Base-by-base conservation (phyloP, 257 asterid species). In the Thymus quinquecostatus region DNA sequence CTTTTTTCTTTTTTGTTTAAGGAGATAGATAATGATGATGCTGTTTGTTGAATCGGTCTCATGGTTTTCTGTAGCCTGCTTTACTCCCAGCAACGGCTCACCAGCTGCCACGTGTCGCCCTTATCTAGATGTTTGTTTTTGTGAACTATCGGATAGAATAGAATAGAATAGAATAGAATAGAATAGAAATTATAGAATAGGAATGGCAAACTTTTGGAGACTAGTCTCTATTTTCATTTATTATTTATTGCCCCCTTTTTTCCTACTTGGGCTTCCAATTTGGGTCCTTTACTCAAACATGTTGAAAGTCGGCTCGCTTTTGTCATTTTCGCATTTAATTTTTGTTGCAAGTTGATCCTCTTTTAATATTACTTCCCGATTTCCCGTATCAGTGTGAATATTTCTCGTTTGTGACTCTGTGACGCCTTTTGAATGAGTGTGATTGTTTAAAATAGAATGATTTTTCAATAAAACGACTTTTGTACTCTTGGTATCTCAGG, bases 51-150 rank as follows among this genome's bases (percentile, higher is more conserved):
- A 30, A 71, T 64, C 72, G 50, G 32, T 53, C 44, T 54, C 77
- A 62, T 71, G 69, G 76, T 51, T 65, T 65, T 66, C 13, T 6
- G 68, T 21, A 58, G 48, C 71, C 33, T 28, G 29, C 32, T 49
- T 6, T 4, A 21, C 55, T 4, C 21, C 8, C 5, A 32, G 32
- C 3, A 53, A 53, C 7, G 58, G 58, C 14, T 14, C 14, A 6
- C 14, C 30, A 5, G 57, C 32, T 21, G 58, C 58, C 58, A 53
- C 58, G 58, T 53, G 32, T 4, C 2, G 27, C 6, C 11, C 58
- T 53, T 53, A 53, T 53, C 58, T 53, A 53, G 4, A 6, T 53
- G 58, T 6, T 53, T 53, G 58, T 53, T 53, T 14, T 5, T 14
- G 13, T 48, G 54, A 48, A 48, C 4, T 21, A 21, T 21, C 21